Conservation (phyloP, 116 monocot species). For the Zostera marina region DNA sequence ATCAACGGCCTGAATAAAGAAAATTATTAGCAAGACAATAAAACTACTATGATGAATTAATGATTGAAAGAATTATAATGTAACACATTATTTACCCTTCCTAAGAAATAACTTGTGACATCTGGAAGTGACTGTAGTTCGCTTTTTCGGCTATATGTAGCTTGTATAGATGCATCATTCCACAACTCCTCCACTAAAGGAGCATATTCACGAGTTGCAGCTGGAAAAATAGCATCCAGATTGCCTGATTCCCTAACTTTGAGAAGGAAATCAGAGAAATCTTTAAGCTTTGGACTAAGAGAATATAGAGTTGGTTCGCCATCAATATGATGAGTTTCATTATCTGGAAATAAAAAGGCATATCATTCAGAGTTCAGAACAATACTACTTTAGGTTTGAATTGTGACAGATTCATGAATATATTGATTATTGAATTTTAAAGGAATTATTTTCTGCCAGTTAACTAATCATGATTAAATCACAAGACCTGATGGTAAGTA, state of each 20-base stretch:
- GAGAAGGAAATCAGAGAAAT: slow-evolving; percentile 78
- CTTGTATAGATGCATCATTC: slow-evolving; percentile 88
- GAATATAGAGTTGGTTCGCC: slow-evolving; percentile 32
- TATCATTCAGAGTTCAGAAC: background rate
- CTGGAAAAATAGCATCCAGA: slow-evolving; percentile 76
- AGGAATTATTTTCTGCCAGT: background rate
- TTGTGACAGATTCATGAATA: background rate
- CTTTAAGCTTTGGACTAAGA: slow-evolving; percentile 55
- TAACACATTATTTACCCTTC: slow-evolving; percentile 29
- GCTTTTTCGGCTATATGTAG: slow-evolving; percentile 50
- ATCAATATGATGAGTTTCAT: slow-evolving; percentile 13
- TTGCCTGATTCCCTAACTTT: slow-evolving; percentile 66
- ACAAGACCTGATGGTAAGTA: too few relatives aligned
- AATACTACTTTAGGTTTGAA: background rate
- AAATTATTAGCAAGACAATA: background rate
- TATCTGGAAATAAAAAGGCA: background rate
- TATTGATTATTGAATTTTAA: background rate
- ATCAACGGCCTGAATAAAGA: slow-evolving; percentile 67
- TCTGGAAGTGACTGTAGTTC: slow-evolving; percentile 54
- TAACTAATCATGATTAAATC: background rate
- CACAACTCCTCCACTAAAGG: slow-evolving; percentile 84
- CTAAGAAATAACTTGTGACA: slow-evolving; percentile 68
- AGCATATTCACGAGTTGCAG: slow-evolving; percentile 84
- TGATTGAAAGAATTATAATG: too few relatives aligned
- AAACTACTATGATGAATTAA: too few relatives aligned